Conservation (phyloP, 2,329 filamentous ascomycete species). For the Xylariaceae sp. region DNA sequence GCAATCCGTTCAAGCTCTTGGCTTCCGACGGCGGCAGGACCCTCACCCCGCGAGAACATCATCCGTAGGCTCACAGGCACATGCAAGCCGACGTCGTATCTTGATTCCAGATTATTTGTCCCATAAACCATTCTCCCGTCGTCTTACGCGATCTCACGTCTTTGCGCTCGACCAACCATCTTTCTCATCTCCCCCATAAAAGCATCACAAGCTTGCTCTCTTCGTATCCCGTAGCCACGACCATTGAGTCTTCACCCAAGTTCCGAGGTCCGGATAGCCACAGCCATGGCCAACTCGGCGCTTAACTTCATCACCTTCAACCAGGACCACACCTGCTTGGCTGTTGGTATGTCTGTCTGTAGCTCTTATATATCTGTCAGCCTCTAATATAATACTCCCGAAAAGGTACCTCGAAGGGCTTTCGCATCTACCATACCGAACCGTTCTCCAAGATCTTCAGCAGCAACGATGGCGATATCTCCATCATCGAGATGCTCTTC, state of each 20-base stretch:
- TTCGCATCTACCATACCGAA: constrained; percentile 94
- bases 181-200: neutral
- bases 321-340: constrained; percentile 95
- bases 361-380: neutral
- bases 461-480: constrained; percentile 89
- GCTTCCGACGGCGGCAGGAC: constrained; percentile 18
- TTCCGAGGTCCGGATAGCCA: neutral
- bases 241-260: neutral
- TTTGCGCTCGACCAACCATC: neutral
- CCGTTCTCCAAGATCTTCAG: constrained; percentile 94
- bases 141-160: too few species aligned
- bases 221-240: neutral
- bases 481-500: constrained; percentile 97
- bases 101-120: too few species aligned
- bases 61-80: neutral
- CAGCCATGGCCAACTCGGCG: constrained; percentile 57
- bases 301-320: constrained; percentile 99
- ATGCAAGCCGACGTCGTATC: neutral
- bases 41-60: neutral
- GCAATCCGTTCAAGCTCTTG: constrained; percentile 5
- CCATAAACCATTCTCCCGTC: too few species aligned
- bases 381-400: neutral
- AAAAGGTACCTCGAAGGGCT: constrained; percentile 82
- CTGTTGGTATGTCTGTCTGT: constrained; percentile 64
- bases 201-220: neutral